Conservation (phyloP, 1,139 yeast genomes). For the Kurtzmaniella natalensis region DNA sequence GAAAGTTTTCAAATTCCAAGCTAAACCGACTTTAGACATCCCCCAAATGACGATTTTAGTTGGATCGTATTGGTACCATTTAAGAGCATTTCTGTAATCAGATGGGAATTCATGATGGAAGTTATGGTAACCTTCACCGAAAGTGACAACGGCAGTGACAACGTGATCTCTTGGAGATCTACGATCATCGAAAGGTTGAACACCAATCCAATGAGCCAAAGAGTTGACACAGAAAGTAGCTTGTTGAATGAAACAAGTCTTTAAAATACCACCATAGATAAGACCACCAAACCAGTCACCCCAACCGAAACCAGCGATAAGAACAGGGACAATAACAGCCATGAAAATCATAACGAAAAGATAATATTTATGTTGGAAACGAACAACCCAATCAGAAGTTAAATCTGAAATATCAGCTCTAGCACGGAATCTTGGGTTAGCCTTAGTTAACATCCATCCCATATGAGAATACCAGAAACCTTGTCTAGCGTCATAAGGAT, state of each 20-base stretch:
- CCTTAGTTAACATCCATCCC: conserved; percentile 95
- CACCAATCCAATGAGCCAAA: conserved; percentile 97
- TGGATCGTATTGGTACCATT: conserved; percentile 99
- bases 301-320: conserved; percentile 76
- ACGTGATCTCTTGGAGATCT: conserved; percentile 97
- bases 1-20: conserved; percentile 87
- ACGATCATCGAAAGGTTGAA: conserved; percentile 96
- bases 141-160: conserved; percentile 89
- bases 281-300: conserved; percentile 93
- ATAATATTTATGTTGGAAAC: conserved; percentile 92
- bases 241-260: conserved; percentile 85
- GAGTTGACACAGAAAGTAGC: conserved; percentile 99
- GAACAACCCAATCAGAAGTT: conserved; percentile 83
- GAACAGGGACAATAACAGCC: conserved; percentile 71
- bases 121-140: conserved; percentile 99
- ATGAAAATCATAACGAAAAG: conserved; percentile 58
- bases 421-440: conserved; percentile 93
- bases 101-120: conserved; percentile 99
- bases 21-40: conserved; percentile 74
- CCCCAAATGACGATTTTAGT: conserved; percentile 77
- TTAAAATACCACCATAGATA: conserved; percentile 83
- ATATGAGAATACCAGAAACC: conserved; percentile 96
- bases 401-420: conserved; percentile 95
- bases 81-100: conserved; percentile 95
- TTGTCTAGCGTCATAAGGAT: conserved; percentile 93